Percentiles rank a stretch among this genome's conserved stretches.
Evolutionary conservation across 2,329 filamentous ascomycete species (phyloP).

Genomic region (Fusarium kyushuense): DNA sequence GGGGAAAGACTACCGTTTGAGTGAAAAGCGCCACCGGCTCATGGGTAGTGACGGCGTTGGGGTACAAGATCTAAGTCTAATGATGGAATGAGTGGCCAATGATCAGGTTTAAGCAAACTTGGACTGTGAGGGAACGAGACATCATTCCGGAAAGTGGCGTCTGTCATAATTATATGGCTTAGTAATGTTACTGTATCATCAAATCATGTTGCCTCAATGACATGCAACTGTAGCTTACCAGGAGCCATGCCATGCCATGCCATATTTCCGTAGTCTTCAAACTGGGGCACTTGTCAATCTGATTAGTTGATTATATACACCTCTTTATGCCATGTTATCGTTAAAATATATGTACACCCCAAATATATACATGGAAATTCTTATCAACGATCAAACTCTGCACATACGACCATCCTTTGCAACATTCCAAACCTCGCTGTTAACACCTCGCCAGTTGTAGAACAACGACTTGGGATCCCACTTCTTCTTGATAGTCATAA

Average conservation of each 20-base stretch:
- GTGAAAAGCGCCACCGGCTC: neutral
- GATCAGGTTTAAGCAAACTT: neutral
- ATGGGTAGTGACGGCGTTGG: neutral
- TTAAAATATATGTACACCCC: neutral
- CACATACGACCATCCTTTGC: conserved; percentile 39
- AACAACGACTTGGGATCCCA: conserved; percentile 63
- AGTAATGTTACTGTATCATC: neutral
- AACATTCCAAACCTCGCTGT: conserved; percentile 61
- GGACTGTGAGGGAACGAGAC: neutral
- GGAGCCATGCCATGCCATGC: no score
- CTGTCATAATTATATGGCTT: neutral
- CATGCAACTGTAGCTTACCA: no score
- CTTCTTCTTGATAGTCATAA: conserved; percentile 62
- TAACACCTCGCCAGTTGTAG: conserved; percentile 62
- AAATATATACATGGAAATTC: neutral
- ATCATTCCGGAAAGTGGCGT: neutral
- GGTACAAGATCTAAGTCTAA: neutral
- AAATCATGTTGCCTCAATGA: neutral
- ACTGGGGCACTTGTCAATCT: no score
- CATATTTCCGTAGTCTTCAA: no score
- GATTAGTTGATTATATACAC: no score
- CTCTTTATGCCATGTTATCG: neutral
- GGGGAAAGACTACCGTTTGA: neutral
- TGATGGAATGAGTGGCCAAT: neutral
- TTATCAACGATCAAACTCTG: conserved; percentile 21